These are phyloP conservation scores for Cyphellophora attinorum DNA, from an alignment of 2,329 filamentous ascomycete genomes.

Conservation along the genomic window DNA sequence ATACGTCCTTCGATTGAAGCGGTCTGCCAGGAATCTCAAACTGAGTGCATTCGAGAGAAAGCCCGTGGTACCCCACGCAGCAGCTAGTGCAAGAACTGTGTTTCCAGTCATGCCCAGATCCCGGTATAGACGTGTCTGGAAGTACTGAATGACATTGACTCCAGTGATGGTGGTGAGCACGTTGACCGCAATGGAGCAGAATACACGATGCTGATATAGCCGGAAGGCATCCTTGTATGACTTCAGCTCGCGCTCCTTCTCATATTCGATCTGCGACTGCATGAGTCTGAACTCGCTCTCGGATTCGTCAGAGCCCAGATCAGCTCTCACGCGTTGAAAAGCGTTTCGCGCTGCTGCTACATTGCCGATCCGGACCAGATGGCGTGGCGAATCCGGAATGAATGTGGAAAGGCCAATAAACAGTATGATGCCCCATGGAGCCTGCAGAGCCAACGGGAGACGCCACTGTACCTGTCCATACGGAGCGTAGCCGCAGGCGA, in stretches of 20 bases:
- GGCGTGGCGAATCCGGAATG: conserved; percentile 76
- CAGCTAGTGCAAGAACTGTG: conserved; percentile 56
- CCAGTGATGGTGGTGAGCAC: conserved; percentile 76
- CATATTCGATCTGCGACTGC: conserved; percentile 78
- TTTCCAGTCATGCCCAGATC: conserved; percentile 39
- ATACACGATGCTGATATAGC: conserved; percentile 57
- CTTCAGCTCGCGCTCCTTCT: conserved; percentile 49
- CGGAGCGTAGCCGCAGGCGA: no score
- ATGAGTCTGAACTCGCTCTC: conserved; percentile 72
- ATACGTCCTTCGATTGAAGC: conserved; percentile 49
- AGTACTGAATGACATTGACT: conserved; percentile 89
- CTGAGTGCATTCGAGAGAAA: conserved; percentile 63
- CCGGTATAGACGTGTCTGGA: conserved; percentile 64
- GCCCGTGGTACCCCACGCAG: conserved; percentile 85
- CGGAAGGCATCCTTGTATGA: conserved; percentile 45
- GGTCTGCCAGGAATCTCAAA: conserved; percentile 43
- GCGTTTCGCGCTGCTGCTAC: conserved; percentile 53
- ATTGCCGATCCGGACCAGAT: conserved; percentile 67
- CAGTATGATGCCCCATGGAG: no score
- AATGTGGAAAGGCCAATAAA: no score
- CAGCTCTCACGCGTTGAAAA: conserved; percentile 61
- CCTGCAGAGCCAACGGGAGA: no score
- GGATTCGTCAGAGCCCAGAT: conserved; percentile 66
- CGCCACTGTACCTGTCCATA: no score
- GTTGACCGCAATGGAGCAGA: conserved; percentile 57